Evolutionary conservation across 768 basidiomycete genomes (phyloP).

Genomic region (Epithele typhae): DNA sequence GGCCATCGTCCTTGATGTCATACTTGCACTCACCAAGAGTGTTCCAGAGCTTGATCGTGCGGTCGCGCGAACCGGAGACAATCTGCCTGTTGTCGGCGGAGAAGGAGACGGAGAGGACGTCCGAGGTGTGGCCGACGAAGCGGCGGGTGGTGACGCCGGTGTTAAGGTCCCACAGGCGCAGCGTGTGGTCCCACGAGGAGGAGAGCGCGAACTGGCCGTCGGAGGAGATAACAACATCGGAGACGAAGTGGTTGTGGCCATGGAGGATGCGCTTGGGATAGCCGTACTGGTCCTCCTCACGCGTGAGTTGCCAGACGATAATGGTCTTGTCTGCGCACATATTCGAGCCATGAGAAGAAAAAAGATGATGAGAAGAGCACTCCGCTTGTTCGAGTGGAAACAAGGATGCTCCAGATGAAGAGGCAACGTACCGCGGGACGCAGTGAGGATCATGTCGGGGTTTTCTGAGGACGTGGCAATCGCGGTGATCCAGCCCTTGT

Average conservation of each 20-base stretch:
- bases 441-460: constrained; percentile 98
- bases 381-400: no score
- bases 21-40: constrained; percentile 99
- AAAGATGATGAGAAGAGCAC: no score
- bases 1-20: constrained; percentile 98
- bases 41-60: constrained; percentile 99
- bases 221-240: constrained; percentile 97
- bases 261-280: constrained; percentile 97
- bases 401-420: no score
- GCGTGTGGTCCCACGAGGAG: constrained; percentile 99
- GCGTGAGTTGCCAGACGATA: constrained; percentile 98
- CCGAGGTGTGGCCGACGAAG: constrained; percentile 97
- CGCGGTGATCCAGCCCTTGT: constrained; percentile 98
- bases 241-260: constrained; percentile 99
- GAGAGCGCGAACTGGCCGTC: constrained; percentile 99
- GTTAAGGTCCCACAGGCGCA: constrained; percentile 99
- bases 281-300: constrained; percentile 87
- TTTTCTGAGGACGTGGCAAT: constrained; percentile 98
- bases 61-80: constrained; percentile 96
- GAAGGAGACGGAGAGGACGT: constrained; percentile 99
- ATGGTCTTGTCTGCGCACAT: constrained; percentile 99
- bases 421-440: constrained; percentile 78
- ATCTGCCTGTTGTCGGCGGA: constrained; percentile 99
- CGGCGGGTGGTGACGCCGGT: constrained; percentile 93
- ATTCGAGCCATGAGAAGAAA: no score